A percentile compares a stretch with the other conserved stretches of the same genome.
phyloP scores from a whole-genome alignment of 1,139 yeast species.

The Protomyces gravidus region DNA sequence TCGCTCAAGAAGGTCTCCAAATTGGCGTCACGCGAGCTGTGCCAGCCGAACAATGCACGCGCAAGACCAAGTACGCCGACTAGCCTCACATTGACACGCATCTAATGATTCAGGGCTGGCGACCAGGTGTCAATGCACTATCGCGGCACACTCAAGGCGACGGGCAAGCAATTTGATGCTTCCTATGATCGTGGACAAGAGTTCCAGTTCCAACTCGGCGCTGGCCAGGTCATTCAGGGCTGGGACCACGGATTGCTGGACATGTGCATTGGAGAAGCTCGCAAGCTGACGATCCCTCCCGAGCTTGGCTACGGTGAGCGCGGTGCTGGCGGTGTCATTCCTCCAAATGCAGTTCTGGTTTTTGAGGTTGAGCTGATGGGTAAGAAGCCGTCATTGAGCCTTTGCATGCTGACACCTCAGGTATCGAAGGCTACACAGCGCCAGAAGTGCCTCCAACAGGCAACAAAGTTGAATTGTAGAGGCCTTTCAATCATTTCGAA shows the following conservation, averaged over 20 bases:
- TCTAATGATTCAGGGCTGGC: conserved; percentile 74
- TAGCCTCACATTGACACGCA: conserved; percentile 64
- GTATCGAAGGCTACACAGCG: conserved; percentile 24
- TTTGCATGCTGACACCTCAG: neutral
- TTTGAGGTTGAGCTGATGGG: conserved; percentile 32
- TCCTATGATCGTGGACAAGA: conserved; percentile 90
- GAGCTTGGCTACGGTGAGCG: conserved; percentile 64
- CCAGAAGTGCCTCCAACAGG: conserved; percentile 17
- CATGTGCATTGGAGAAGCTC: conserved; percentile 84
- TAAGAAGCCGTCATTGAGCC: no score
- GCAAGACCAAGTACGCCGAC: conserved; percentile 56
- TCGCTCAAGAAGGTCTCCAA: conserved; percentile 12
- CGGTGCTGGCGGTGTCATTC: conserved; percentile 61
- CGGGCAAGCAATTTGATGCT: conserved; percentile 94
- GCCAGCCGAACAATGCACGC: conserved; percentile 14
- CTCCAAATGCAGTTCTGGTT: conserved; percentile 30
- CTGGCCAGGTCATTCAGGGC: conserved; percentile 97
- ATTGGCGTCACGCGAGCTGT: conserved; percentile 22
- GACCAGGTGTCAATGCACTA: conserved; percentile 93
- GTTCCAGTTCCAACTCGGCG: conserved; percentile 81
- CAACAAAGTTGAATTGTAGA: conserved; percentile 16
- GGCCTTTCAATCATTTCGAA: neutral
- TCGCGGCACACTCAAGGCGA: conserved; percentile 84
- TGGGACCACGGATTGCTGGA: conserved; percentile 90
- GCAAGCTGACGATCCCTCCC: conserved; percentile 73